Evolutionary conservation across 2,329 filamentous ascomycete species (phyloP), one percentile per base, ranked within the genome.

Genomic region (Gyromitra esculenta): DNA sequence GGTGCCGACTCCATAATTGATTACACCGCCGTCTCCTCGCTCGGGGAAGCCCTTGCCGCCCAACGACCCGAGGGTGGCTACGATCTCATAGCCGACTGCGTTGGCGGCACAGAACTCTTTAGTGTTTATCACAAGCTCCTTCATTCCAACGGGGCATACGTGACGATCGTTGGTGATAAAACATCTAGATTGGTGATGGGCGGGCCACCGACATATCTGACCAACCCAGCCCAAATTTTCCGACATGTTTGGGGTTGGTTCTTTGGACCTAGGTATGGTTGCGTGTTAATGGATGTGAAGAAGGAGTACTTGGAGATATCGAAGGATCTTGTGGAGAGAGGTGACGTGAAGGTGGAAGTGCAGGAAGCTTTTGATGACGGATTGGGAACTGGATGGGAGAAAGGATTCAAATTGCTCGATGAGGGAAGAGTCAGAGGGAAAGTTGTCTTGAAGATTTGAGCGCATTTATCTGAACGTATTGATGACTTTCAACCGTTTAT

Each of bases 91-190:
- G 41, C 50, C 5, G 65, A 70, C 31, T 70, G 56, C 8, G 67
- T 70, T 60, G 56, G 67, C 18, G 67, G 67, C 15, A 70, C 56
- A 9, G 31, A 21, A 9, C 43, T 59, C n/a, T 69, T 69, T 31
- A 18, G 50, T 1, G 54, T 45, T 43, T 69, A 69, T 35, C 39
- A 35, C 37, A 48, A 59, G 39, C 65, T 69, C 11, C 65, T 69
- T 9, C 65, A 57, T 11, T 59, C 54, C 7, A 25, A 31, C 25
- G 41, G 67, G 18, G 41, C 67, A 39, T 70, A 70, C 25, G 67
- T 70, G 25, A 70, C 67, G 7, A 62, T 70, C 15, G 67, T 70
- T 31, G 67, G 66, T 13, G 54, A 70, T n/a, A 70, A 70, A 21
- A 70, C 67, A 45, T 62, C 65, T 13, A 43, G 65, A 9, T 3